These are phyloP conservation scores for Ogataea glucozyma DNA, from an alignment of 805 yeast species.

Conservation along the genomic window DNA sequence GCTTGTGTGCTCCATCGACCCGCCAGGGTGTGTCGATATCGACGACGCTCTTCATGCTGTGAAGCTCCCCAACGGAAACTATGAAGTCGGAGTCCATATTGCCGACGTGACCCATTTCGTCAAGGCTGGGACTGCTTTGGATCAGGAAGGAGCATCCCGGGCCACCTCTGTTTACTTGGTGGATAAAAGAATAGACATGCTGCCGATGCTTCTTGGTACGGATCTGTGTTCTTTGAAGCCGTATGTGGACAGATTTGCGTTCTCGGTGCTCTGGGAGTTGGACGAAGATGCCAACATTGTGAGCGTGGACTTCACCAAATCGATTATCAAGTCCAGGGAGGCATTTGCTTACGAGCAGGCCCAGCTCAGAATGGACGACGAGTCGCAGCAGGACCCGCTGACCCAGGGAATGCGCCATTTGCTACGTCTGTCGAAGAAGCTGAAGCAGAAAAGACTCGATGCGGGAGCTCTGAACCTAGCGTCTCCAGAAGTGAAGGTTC, in stretches of 20 bases:
- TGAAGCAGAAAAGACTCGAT: slow-evolving; percentile 82
- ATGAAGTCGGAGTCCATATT: slow-evolving; percentile 97
- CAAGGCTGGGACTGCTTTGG: slow-evolving; percentile 87
- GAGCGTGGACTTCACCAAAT: slow-evolving; percentile 75
- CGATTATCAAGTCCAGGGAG: slow-evolving; percentile 85
- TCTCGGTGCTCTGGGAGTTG: slow-evolving; percentile 94
- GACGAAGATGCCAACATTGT: slow-evolving; percentile 85
- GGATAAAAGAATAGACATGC: slow-evolving; percentile 98
- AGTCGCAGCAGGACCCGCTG: slow-evolving; percentile 71
- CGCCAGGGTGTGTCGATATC: slow-evolving; percentile 97
- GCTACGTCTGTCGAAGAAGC: slow-evolving; percentile 72
- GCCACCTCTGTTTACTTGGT: slow-evolving; percentile 97
- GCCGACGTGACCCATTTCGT: slow-evolving; percentile 99
- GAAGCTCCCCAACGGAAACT: slow-evolving; percentile 84
- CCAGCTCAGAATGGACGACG: slow-evolving; percentile 86
- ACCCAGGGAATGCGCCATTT: slow-evolving; percentile 88
- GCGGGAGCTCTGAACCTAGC: slow-evolving; percentile 97
- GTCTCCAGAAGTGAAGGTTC: slow-evolving; percentile 96
- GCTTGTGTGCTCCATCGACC: slow-evolving; percentile 93
- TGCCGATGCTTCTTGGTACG: slow-evolving; percentile 93
- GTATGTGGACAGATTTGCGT: slow-evolving; percentile 92
- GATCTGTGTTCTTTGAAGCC: slow-evolving; percentile 94
- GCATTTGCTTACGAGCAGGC: slow-evolving; percentile 96
- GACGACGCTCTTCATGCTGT: slow-evolving; percentile 96
- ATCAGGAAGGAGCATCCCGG: slow-evolving; percentile 93